Conservation (phyloP, 2,329 filamentous ascomycete species). For the Hyphodiscus sp. region DNA sequence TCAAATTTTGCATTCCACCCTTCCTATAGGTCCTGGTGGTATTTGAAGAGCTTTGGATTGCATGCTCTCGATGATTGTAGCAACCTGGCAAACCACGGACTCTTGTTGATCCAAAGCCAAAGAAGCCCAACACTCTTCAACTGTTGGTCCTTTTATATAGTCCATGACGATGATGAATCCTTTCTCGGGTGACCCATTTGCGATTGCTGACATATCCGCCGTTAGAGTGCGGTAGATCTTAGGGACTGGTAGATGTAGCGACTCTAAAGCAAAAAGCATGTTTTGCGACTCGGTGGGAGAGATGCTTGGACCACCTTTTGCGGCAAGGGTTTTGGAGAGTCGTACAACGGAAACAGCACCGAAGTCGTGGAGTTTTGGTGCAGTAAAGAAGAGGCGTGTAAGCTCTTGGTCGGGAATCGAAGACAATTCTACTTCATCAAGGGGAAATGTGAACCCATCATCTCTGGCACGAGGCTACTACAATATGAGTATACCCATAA, state of each 20-base stretch:
- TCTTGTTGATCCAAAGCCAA: conserved; percentile 1
- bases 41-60: conserved; percentile 1
- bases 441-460: conserved; percentile 3
- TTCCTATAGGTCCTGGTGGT: conserved; percentile 6
- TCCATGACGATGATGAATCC: conserved; percentile 5
- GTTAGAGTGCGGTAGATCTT: conserved; percentile 5
- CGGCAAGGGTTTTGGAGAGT: conserved; percentile 3
- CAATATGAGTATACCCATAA: conserved; percentile 1
- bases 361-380: conserved; percentile 3
- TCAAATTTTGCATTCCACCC: conserved; percentile 3
- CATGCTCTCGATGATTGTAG: conserved; percentile 3
- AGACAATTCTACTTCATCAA: conserved; percentile 1
- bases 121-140: conserved; percentile 6
- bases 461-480: conserved; percentile 4
- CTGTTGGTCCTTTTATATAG: conserved; percentile 5
- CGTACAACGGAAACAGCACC: conserved; percentile 1
- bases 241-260: conserved; percentile 2
- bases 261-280: conserved; percentile 4
- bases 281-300: conserved; percentile 1
- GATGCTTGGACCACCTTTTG: conserved; percentile 2
- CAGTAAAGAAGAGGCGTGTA: conserved; percentile 3
- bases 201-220: conserved; percentile 1
- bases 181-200: not conserved
- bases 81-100: conserved; percentile 4
- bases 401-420: conserved; percentile 4